Conservation (phyloP, 345 rosid species). For the Ceriops tagal region DNA sequence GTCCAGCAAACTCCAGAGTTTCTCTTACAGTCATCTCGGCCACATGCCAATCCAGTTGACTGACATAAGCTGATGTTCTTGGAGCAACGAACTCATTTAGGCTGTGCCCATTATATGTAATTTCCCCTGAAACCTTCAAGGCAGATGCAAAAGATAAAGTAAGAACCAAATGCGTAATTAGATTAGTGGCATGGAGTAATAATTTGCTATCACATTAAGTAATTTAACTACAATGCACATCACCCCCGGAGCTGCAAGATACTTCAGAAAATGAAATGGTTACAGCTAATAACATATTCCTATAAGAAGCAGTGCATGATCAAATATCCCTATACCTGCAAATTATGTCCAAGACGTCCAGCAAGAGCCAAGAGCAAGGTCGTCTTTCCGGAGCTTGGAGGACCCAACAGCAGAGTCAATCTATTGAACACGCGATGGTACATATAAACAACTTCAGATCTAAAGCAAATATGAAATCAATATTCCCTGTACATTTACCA, state of each 20-base stretch:
- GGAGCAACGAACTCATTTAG: constrained; percentile 81
- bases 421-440: constrained; percentile 29
- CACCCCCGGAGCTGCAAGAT: background rate
- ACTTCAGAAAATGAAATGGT: too few relatives aligned
- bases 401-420: constrained; percentile 87
- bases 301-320: background rate
- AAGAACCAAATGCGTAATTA: constrained; percentile 8
- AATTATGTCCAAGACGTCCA: constrained; percentile 66
- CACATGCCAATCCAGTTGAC: constrained; percentile 92
- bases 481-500: background rate
- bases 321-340: constrained; percentile 52
- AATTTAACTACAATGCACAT: background rate
- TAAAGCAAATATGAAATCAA: background rate
- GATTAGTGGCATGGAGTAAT: background rate
- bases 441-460: constrained; percentile 2
- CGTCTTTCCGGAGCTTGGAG: constrained; percentile 99
- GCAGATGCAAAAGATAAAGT: constrained; percentile 13
- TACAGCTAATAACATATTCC: background rate
- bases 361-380: constrained; percentile 88
- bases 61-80: constrained; percentile 87
- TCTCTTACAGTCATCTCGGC: constrained; percentile 97
- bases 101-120: constrained; percentile 76
- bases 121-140: constrained; percentile 68
- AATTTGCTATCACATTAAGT: background rate
- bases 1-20: constrained; percentile 82